Evolutionary conservation across 2,329 filamentous ascomycete genomes (phyloP), one percentile per base, ranked within the genome.

Genomic region (Myrmaecium sp.): DNA sequence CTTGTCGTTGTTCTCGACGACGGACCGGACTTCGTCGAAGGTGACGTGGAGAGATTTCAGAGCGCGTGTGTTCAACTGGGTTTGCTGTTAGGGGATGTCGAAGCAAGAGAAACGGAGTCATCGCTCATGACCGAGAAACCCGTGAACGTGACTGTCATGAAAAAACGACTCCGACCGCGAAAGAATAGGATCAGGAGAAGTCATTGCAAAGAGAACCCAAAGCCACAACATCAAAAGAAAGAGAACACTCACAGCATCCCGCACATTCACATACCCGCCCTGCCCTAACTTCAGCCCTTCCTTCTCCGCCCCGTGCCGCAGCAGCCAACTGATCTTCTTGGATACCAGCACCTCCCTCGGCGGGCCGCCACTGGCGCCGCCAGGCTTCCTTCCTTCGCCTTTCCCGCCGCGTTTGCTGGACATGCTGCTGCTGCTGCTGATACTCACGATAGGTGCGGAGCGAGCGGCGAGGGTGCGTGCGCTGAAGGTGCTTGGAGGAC

Each of bases 1-100:
- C 57, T 98, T 98, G 43, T 86, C 79, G 45, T 82, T 91, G 25
- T 66, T 66, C 9, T 59, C 52, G 8, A 94, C 83, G 10, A 75
- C 64, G 6, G 62, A 49, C 28, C 67, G 60, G 35, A 98, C 62
- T 37, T 94, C 86, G 3, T 62, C 55, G 30, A 93, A 66, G 0
- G 75, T 78, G n/a, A 77, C 67, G 33, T 78, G 63, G 6, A 92
- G 61, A 4, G 67, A 69, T 35, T 67, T 69, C 29, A 94, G 52
- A 23, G 62, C 64, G 27, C 58, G 58, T 47, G 66, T 71, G 40
- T 55, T 52, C 18, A 76, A 57, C 61, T 69, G 34, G 33, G 27
- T 17, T n/a, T 28, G 23, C 5, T 5, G 28, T 26, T 17, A 22
- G 14, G 12, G 2, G 2, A 6, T 6, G 8, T 15, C 3, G 14